A percentile compares a stretch with the other conserved stretches of the same genome.
Conservation (phyloP, 495 filamentous ascomycete species). For the Chaetomium tenue region DNA sequence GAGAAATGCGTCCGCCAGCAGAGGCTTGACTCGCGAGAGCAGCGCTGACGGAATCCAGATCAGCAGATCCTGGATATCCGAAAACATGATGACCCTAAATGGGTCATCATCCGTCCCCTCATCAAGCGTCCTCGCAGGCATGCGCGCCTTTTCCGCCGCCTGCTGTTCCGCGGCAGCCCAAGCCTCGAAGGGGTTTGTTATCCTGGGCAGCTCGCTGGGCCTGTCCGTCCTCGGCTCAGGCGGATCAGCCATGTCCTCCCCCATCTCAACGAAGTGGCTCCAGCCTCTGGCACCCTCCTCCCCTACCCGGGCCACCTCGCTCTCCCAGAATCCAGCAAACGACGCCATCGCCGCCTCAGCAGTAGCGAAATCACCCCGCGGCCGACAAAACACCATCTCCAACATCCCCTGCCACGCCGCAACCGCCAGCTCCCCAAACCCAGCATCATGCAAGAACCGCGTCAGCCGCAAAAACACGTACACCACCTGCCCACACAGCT, state of each 20-base stretch:
- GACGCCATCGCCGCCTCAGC: constrained; percentile 36
- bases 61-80: constrained; percentile 67
- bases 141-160: constrained; percentile 44
- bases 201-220: constrained; percentile 25
- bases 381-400: constrained; percentile 67
- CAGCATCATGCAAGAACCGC: constrained; percentile 71
- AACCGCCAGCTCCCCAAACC: constrained; percentile 72
- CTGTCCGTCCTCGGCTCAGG: constrained; percentile 36
- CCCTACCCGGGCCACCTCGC: constrained; percentile 75
- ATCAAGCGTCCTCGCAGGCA: constrained; percentile 65
- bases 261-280: constrained; percentile 51
- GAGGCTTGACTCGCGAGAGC: constrained; percentile 37
- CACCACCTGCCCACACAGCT: constrained; percentile 51
- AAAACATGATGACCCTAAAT: constrained; percentile 71
- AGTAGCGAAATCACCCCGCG: constrained; percentile 23
- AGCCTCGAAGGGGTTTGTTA: constrained; percentile 42
- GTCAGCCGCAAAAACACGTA: constrained; percentile 76
- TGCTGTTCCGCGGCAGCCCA: constrained; percentile 65
- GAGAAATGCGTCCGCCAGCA: constrained; percentile 64
- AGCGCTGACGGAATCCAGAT: constrained; percentile 48
- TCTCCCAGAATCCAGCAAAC: constrained; percentile 84
- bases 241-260: constrained; percentile 33
- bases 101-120: constrained; percentile 72
- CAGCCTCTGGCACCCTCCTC: constrained; percentile 72
- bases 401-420: constrained; percentile 82